These are phyloP conservation scores for Monilinia aucupariae DNA, from an alignment of 2,329 filamentous ascomycete genomes.

Conservation along the genomic window DNA sequence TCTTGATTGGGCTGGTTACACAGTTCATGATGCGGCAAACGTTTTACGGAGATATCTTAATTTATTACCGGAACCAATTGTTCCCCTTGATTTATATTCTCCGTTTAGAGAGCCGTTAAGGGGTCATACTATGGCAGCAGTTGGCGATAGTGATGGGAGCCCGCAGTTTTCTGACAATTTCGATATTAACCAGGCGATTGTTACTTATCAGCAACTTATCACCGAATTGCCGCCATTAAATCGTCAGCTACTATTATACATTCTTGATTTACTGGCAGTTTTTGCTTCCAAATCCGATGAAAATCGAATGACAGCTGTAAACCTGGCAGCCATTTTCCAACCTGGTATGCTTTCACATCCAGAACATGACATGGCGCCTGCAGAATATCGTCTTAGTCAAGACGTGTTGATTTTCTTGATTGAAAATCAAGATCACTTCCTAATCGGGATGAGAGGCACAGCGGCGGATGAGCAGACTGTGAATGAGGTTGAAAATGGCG, in stretches of 20 bases:
- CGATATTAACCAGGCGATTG: constrained; percentile 69
- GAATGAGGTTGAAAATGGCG: constrained; percentile 63
- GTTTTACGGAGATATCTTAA: constrained; percentile 94
- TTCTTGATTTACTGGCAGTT: constrained; percentile 89
- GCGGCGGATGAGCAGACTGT: constrained; percentile 77
- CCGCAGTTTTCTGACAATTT: constrained; percentile 69
- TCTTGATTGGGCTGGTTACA: constrained; percentile 94
- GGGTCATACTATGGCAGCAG: constrained; percentile 59
- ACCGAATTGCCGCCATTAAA: constrained; percentile 90
- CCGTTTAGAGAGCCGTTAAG: constrained; percentile 80
- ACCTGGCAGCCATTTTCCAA: constrained; percentile 94
- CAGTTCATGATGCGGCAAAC: constrained; percentile 96
- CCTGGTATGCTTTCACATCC: constrained; percentile 94
- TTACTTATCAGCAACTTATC: constrained; percentile 81
- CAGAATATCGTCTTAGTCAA: constrained; percentile 91
- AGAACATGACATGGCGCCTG: constrained; percentile 87
- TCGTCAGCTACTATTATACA: constrained; percentile 88
- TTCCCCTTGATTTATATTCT: constrained; percentile 89
- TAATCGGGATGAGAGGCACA: constrained; percentile 98
- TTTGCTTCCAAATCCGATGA: constrained; percentile 95
- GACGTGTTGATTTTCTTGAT: constrained; percentile 97
- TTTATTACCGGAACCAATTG: constrained; percentile 91
- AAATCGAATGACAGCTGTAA: constrained; percentile 94
- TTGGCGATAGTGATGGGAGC: constrained; percentile 58
- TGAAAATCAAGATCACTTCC: constrained; percentile 95